Base-by-base conservation (phyloP, 169 alveolate genomes). In the Eimeria tenella region DNA sequence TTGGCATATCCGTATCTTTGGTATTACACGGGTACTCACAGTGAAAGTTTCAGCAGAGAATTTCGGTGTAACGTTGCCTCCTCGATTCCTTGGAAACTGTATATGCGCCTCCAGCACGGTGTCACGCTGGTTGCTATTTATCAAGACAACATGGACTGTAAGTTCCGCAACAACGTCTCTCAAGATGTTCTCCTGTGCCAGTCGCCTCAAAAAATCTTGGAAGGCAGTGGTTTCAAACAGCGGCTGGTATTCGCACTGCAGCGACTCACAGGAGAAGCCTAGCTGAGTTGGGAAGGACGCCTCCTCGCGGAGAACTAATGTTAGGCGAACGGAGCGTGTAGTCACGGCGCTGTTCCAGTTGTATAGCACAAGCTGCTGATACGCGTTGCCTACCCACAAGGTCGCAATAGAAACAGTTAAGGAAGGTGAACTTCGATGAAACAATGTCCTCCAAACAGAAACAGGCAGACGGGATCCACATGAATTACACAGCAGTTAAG, bases 201-300 rank as follows among this genome's bases (percentile, higher is more conserved):
- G 87, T 9, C 50, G 42, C 68, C 23, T 77, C 65, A 77, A 9
- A 42, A 77, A 77, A n/a, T 21, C 87, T 53, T 77, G 42, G 70
- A 77, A 77, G 42, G 62, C 55, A 77, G 70, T 15, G 19, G 87
- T 50, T 21, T 77, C 87, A 19, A 77, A 77, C 52, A 77, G n/a
- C 70, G 87, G 87, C 70, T 77, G 87, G 50, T 77, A 77, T 77
- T 77, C 70, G 70, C 87, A 77, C 8, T 53, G 87, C 23, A 77
- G 68, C 49, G 87, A 77, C 50, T 49, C 62, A 53, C 87, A 77
- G 50, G 87, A 52, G 55, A 77, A 77, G 5, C 65, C 87, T 53
- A 77, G 87, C 65, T 77, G 49, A 6, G 55, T 53, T 3, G 87
- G 87, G 50, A 52, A 77, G 8, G 65, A 49, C n/a, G 52, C 58